Evolutionary conservation across 2,329 filamentous ascomycete species (phyloP), one percentile per base, ranked within the genome.

Genomic region (Chaetomium strumarium): DNA sequence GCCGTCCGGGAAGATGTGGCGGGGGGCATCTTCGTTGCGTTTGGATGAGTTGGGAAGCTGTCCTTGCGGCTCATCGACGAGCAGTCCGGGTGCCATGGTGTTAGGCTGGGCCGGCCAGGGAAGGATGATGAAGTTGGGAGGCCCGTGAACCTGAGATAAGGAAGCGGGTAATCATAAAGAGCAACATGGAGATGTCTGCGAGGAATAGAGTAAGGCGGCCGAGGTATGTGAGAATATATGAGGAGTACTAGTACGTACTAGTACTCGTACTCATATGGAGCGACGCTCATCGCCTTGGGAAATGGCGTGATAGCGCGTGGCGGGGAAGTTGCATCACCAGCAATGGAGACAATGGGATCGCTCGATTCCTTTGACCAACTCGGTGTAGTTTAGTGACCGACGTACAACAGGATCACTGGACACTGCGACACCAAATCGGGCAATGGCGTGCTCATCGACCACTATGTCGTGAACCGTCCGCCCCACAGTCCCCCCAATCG

Each of bases 1-100:
- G 37, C 73, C 74, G 46, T 76, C 74, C 4, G 73, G 74, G 63
- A 75, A 76, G 56, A 74, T 65, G 55, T 64, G 58, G 13, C 61
- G 63, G 1, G 68, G 66, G 1, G 67, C 69, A 16, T 68, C 62
- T 41, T 64, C 49, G 57, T 68, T 70, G 49, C 41, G 45, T 40
- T 57, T 59, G 37, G 47, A n/a, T 14, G 33, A 17, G 7, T 30
- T 46, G 1, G 36, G 42, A 20, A 40, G 39, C 7, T 38, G 44
- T 3, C 37, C 17, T 20, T 53, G 49, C 41, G 56, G 34, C 44
- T 62, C 58, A 33, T 62, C 58, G 37, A 61, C 46, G 31, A 64
- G 62, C 48, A 60, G 12, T 36, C 62, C 62, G 14, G 62, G 62
- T 9, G 62, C 62, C 62, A 64, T 64, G 50, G 40, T 53, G 31